Percentiles rank a stretch among this genome's conserved stretches.
phyloP scores from a whole-genome alignment of 2,329 filamentous ascomycete species.

The Beauveria sp. region DNA sequence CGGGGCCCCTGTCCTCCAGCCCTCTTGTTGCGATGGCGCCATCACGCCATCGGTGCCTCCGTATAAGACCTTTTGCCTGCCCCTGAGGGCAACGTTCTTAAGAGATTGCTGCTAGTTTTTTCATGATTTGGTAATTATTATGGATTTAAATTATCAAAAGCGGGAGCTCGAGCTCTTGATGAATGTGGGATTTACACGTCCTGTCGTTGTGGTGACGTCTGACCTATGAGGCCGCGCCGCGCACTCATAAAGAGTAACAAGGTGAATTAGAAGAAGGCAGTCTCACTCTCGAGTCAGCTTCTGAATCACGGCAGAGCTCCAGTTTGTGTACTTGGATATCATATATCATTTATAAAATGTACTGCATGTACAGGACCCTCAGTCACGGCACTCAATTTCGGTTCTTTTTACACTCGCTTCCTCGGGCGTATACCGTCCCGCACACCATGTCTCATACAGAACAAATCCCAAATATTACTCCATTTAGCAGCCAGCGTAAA shows the following conservation, averaged over 20 bases:
- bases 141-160: not conserved
- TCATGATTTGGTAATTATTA: not conserved
- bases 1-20: not conserved
- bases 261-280: too few species aligned
- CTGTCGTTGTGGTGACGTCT: too few species aligned
- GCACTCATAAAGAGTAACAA: too few species aligned
- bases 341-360: not conserved
- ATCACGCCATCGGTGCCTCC: not conserved
- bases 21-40: not conserved
- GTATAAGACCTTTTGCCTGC: not conserved
- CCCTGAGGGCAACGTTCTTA: not conserved
- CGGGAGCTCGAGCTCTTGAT: too few species aligned
- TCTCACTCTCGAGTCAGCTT: too few species aligned
- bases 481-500: constrained; percentile 11
- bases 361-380: not conserved
- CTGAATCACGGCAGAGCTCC: not conserved
- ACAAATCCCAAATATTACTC: not conserved
- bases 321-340: not conserved
- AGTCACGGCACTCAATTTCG: not conserved
- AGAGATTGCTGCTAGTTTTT: not conserved
- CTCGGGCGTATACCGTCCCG: not conserved
- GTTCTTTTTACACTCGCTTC: not conserved
- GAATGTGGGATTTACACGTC: too few species aligned
- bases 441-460: not conserved
- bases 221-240: too few species aligned